phyloP scores from a whole-genome alignment of 1,284 basidiomycete genomes.

The Microbotryum silenes-acaulis region DNA sequence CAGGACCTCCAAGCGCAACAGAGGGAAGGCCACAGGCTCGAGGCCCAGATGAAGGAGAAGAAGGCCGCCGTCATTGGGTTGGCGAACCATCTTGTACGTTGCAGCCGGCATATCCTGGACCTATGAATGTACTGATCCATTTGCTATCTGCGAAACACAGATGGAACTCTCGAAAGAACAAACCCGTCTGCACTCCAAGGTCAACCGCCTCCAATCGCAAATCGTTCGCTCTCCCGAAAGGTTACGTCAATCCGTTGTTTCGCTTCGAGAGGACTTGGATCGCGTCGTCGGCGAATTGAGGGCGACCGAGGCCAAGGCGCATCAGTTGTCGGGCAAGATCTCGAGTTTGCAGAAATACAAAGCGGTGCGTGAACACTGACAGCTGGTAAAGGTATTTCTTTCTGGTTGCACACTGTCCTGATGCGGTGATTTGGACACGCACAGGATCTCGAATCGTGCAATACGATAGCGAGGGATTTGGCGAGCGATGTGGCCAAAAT shows the following conservation, averaged over 20 bases:
- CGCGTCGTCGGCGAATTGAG: constrained; percentile 19
- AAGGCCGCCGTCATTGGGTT: constrained; percentile 2
- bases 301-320: constrained; percentile 21
- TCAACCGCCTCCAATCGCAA: constrained; percentile 5
- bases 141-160: background rate
- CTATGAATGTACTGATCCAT: background rate
- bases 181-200: background rate
- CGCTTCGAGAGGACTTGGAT: constrained; percentile 10
- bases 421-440: background rate
- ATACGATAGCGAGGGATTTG: constrained; percentile 33
- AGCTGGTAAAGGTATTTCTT: background rate
- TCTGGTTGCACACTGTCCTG: background rate
- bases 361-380: constrained; percentile 3
- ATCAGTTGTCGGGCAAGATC: constrained; percentile 24
- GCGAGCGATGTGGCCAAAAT: constrained; percentile 23
- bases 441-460: constrained; percentile 28
- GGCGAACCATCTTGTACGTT: constrained; percentile 9
- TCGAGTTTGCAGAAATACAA: constrained; percentile 16
- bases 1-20: constrained; percentile 4
- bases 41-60: constrained; percentile 7
- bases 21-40: constrained; percentile 10
- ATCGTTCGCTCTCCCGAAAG: constrained; percentile 26
- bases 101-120: background rate
- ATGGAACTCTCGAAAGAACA: constrained; percentile 17
- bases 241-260: constrained; percentile 9